A percentile compares a stretch with the other conserved stretches of the same genome.
Evolutionary conservation across 2,329 filamentous ascomycete species (phyloP).

Genomic region (Ophiocordyceps camponoti-saundersi): DNA sequence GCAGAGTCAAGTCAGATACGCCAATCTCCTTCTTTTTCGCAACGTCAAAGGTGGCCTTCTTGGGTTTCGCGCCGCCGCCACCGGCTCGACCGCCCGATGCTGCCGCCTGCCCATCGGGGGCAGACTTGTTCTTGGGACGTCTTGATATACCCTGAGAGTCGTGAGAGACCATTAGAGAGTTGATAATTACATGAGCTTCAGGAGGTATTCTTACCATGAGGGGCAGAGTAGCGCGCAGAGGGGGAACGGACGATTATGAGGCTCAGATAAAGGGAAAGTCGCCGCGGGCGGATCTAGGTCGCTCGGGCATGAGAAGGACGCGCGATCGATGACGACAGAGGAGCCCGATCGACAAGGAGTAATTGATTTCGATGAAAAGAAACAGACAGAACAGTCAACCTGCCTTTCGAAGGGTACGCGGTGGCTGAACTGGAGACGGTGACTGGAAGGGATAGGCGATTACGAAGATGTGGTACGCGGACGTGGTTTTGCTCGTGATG

Average conservation of each 20-base stretch:
- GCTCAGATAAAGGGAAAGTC: background rate
- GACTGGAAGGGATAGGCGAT: background rate
- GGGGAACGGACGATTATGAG: conserved; percentile 1
- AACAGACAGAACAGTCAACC: too few species aligned
- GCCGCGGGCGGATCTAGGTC: conserved; percentile 4
- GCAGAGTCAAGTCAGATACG: conserved; percentile 88
- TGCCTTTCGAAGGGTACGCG: too few species aligned
- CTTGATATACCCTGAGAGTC: conserved; percentile 18
- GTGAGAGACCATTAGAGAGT: background rate
- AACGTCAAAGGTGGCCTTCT: conserved; percentile 90
- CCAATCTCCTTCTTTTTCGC: conserved; percentile 99
- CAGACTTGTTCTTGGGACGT: conserved; percentile 23
- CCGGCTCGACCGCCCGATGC: conserved; percentile 15
- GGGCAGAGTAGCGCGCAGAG: conserved; percentile 4
- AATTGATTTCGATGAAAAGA: too few species aligned
- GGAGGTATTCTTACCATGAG: conserved; percentile 14
- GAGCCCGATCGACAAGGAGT: too few species aligned
- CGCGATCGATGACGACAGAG: conserved; percentile 1
- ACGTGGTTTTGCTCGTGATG: conserved; percentile 1
- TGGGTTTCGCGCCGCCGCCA: conserved; percentile 47
- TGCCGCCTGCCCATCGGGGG: conserved; percentile 20
- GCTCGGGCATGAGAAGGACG: conserved; percentile 10
- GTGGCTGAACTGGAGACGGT: too few species aligned
- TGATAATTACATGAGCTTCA: background rate
- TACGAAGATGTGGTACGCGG: conserved; percentile 3